Evolutionary conservation across 2,329 filamentous ascomycete genomes (phyloP).

Genomic region (Stemphylium lycopersici): DNA sequence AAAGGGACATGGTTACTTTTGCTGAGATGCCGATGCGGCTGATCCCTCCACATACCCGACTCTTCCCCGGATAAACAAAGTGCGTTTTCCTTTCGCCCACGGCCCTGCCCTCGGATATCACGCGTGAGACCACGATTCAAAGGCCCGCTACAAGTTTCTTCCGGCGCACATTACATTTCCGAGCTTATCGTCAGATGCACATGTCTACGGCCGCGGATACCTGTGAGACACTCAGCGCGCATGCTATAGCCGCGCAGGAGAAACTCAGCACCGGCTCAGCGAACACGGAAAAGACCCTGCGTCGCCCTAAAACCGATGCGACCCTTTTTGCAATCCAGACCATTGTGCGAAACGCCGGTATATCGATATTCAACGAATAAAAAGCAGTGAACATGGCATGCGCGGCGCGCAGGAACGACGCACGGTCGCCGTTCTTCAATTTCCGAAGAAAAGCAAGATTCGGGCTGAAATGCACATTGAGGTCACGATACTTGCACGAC

Average conservation of each 20-base stretch:
- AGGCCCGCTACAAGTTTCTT: slow-evolving; percentile 1
- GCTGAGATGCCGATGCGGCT: background rate
- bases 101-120: slow-evolving; percentile 3
- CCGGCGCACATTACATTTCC: background rate
- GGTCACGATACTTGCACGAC: slow-evolving; percentile 7
- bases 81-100: background rate
- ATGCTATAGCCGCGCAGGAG: slow-evolving; percentile 9
- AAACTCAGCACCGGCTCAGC: slow-evolving; percentile 3
- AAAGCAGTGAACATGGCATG: slow-evolving; percentile 3
- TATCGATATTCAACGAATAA: slow-evolving; percentile 5
- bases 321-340: background rate
- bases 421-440: slow-evolving; percentile 5
- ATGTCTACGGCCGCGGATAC: slow-evolving; percentile 25
- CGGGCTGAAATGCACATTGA: slow-evolving; percentile 11
- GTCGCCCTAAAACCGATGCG: background rate
- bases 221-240: background rate
- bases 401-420: slow-evolving; percentile 10
- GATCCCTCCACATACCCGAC: slow-evolving; percentile 9
- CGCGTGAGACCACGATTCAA: background rate
- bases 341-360: slow-evolving; percentile 5
- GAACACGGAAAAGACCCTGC: slow-evolving; percentile 1
- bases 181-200: slow-evolving; percentile 9
- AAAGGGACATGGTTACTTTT: background rate
- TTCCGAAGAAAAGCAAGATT: background rate
- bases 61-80: background rate